Conservation (phyloP, 768 basidiomycete genomes). For the Suillus americanus region DNA sequence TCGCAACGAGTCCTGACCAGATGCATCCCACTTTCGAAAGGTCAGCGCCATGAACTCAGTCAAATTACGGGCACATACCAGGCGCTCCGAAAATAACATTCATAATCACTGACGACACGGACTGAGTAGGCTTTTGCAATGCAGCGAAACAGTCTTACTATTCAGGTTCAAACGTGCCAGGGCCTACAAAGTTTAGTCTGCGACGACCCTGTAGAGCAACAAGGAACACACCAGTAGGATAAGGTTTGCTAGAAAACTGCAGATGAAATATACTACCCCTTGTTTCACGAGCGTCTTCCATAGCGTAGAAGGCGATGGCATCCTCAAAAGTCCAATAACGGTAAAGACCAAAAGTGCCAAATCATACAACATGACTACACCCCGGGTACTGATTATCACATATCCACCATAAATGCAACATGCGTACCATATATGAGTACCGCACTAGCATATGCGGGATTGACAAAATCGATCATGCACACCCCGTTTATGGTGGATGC, state of each 20-base stretch:
- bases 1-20: not conserved
- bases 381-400: not conserved
- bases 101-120: not conserved
- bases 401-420: not conserved
- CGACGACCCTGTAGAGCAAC: not conserved
- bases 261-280: not conserved
- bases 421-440: not conserved
- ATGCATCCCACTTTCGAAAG: not conserved
- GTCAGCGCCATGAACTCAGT: not conserved
- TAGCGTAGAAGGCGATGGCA: not conserved
- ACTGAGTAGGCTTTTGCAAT: not conserved
- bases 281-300: slow-evolving; percentile 2
- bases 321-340: not conserved
- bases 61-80: not conserved
- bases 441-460: not conserved
- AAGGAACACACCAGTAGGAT: not conserved
- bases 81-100: not conserved
- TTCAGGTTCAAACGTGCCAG: not conserved
- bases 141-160: not conserved
- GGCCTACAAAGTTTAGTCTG: not conserved
- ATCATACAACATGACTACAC: not conserved
- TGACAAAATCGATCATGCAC: not conserved
- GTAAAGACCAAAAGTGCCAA: not conserved
- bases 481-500: not conserved
- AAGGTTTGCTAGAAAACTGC: not conserved